Percentiles rank a stretch among this genome's conserved stretches.
Conservation (phyloP, 2,329 filamentous ascomycete species). For the Penicillium palitans region DNA sequence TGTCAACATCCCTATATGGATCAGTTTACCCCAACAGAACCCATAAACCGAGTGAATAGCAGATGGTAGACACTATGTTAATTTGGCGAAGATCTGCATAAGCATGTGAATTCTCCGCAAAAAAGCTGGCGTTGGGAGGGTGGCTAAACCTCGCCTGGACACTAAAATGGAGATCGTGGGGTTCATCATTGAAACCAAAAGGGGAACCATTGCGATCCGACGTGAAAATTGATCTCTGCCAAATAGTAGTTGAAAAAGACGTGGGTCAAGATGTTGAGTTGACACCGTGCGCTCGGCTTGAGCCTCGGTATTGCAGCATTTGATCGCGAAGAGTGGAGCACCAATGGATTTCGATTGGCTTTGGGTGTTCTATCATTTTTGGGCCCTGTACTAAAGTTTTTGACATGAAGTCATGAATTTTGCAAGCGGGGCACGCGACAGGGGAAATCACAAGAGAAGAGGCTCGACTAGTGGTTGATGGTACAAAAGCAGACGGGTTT, state of each 20-base stretch:
- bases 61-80: conserved; percentile 1
- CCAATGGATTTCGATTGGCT: neutral
- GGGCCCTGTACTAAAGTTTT: neutral
- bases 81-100: conserved; percentile 14
- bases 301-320: conserved; percentile 9
- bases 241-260: neutral
- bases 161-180: neutral
- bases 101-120: conserved; percentile 18
- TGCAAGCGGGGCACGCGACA: neutral
- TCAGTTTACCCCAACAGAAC: conserved; percentile 20
- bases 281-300: neutral
- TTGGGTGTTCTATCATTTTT: neutral
- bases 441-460: too few relatives aligned
- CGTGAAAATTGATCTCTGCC: conserved; percentile 1
- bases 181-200: neutral
- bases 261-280: neutral
- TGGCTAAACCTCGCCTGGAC: conserved; percentile 3
- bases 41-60: conserved; percentile 5
- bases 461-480: too few relatives aligned
- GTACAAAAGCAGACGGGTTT: too few relatives aligned
- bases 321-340: neutral
- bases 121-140: neutral
- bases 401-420: neutral
- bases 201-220: conserved; percentile 7
- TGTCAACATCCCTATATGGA: conserved; percentile 13